These are phyloP conservation scores for Corchorus olitorius DNA, from an alignment of 345 rosid species.

Conservation along the genomic window DNA sequence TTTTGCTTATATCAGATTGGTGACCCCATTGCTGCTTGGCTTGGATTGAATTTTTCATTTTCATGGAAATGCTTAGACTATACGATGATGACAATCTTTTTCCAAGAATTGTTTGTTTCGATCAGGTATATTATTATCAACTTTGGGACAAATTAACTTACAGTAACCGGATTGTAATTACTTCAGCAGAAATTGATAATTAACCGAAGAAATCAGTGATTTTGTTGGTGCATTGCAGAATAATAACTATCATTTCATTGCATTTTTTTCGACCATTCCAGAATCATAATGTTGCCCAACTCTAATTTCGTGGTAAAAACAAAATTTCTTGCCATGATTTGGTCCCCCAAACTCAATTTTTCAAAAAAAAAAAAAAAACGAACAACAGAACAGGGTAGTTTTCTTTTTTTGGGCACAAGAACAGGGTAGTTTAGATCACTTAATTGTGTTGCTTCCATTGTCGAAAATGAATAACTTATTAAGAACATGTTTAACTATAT, in stretches of 20 bases:
- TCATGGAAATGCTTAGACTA: background rate
- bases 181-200: background rate
- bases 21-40: background rate
- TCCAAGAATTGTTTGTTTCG: background rate
- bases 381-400: background rate
- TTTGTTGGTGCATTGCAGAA: no score
- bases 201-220: background rate
- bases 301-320: slow-evolving; percentile 12
- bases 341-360: slow-evolving; percentile 38
- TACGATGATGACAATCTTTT: background rate
- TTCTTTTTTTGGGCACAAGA: no score
- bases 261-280: slow-evolving; percentile 9
- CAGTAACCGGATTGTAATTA: no score
- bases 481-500: background rate
- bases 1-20: background rate
- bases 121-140: no score
- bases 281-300: slow-evolving; percentile 16
- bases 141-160: background rate
- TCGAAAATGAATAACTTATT: background rate
- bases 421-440: background rate
- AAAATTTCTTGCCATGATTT: background rate
- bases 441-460: slow-evolving; percentile 28
- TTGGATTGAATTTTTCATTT: background rate
- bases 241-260: background rate
- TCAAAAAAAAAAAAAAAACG: slow-evolving; percentile 12